A percentile compares a stretch with the other conserved stretches of the same genome.
phyloP scores from a whole-genome alignment of 225 moss, liverwort and hornwort species.

The Bryoerythrophyllum caledonicum region DNA sequence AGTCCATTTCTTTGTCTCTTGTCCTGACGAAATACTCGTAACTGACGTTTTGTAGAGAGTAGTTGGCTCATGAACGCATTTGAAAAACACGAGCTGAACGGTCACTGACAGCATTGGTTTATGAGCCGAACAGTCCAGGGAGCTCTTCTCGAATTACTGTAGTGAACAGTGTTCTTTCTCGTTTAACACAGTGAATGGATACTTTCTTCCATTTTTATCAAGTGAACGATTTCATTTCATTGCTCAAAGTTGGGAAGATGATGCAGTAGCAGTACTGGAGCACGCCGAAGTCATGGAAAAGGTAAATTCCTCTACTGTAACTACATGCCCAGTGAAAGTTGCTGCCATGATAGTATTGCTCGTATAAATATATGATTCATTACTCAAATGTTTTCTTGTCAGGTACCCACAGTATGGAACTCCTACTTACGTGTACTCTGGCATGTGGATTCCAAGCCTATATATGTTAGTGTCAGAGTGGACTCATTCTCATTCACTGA shows the following conservation, averaged over 20 bases:
- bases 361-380: too few species aligned
- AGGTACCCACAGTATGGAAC: neutral
- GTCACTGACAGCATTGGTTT: neutral
- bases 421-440: neutral
- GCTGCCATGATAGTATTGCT: neutral
- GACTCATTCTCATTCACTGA: too few species aligned
- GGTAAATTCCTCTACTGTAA: neutral
- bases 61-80: neutral
- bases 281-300: neutral
- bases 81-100: neutral
- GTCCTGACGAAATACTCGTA: neutral
- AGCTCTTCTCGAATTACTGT: neutral
- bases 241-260: neutral
- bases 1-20: neutral
- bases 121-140: neutral
- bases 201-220: neutral
- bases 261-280: neutral
- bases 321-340: neutral
- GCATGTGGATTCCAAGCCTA: neutral
- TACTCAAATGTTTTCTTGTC: neutral
- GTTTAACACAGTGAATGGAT: neutral
- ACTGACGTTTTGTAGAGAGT: neutral
- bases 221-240: neutral
- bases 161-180: neutral
- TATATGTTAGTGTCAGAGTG: too few species aligned